Base-by-base conservation (phyloP, 2,329 filamentous ascomycete genomes). In the Xylaria hypoxylon region DNA sequence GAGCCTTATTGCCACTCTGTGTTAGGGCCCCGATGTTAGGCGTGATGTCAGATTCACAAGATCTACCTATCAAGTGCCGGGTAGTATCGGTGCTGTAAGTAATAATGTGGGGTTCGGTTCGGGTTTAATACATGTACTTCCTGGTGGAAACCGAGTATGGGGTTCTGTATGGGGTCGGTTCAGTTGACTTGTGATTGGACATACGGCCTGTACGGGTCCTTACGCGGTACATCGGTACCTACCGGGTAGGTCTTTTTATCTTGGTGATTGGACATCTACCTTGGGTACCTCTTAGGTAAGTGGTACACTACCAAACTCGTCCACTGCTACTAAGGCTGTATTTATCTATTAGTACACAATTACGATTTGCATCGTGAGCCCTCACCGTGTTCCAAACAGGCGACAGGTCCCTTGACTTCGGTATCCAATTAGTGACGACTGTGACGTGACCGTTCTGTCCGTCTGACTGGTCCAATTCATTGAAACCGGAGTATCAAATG, bases 401-500 rank as follows among this genome's bases (percentile, higher is more conserved):
- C 51, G 42, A 59, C 48, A 58, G 33, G 53, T 40, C 19, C 47
- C 48, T 57, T 57, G 38, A 44, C 35, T 42, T 59, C 48, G 44
- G 61, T 48, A 40, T 28, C 64, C 68, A 63, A 65, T 65, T 62
- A 65, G 40, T 62, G 6, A 45, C 48, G 40, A 19, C 33, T 51
- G 59, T 55, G 59, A 60, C 58, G 59, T 52, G 59, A 65, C 38
- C 31, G 24, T 53, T 38, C 35, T 24, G 58, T 40, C 38, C 64
- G 56, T 40, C 15, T 62, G 44, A 59, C 51, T 59, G 35, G 63
- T 13, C 40, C 55, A 59, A 52, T 42, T 31, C n/a, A 15, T 40
- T 60, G 47, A 64, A 71, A 59, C 59, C 58, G 58, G 66, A 57
- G 47, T 42, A 48, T 55, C 52, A 60, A 42, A 58, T 57, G 51